Evolutionary conservation across 768 basidiomycete genomes (phyloP), one percentile per base, ranked within the genome.

Genomic region (Mycena leptocephala): DNA sequence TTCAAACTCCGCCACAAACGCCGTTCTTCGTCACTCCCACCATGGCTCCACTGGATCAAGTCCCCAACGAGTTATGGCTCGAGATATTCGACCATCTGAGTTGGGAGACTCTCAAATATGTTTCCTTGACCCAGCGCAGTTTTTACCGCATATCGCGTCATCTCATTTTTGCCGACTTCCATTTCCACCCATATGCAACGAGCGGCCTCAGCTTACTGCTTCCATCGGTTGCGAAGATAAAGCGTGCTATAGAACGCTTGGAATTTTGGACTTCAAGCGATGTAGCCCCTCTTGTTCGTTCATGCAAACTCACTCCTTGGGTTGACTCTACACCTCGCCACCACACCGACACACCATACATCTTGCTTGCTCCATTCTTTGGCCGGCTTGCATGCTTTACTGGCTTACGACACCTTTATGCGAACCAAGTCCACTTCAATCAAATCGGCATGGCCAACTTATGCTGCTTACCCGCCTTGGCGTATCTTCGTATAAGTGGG

Each of bases 251-350:
- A 11, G 35, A 24, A 24, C 66, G 66, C 11, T 14, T 67, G 32
- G 33, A 67, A 9, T 67, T 67, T n/a, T 67, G 66, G 66, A 33
- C 48, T 11, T 55, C 66, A 7, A n/a, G n/a, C n/a, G 66, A 55
- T 20, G 26, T 67, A 35, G 66, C 33, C 13, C 48, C 32, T 5
- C 32, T 22, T 32, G 43, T 64, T 8, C 63, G 43, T 20, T 46
- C 41, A 0, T 64, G 63, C 63, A 7, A 32, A 30, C 37, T 67
- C 8, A 67, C 22, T 4, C 33, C 66, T 5, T 64, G 62, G 22
- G 26, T 22, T 11, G 11, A 14, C 10, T 13, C 62, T 1, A n/a
- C 24, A 16, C 41, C n/a, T 26, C 62, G 43, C 46, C 24, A 16
- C 14, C 7, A 5, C 24, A 68, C 24, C 18, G 14, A 26, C 18